These are phyloP conservation scores for Quaeritorhiza haematococci DNA, from an alignment of 371 early-diverging fungal genomes.

Conservation along the genomic window DNA sequence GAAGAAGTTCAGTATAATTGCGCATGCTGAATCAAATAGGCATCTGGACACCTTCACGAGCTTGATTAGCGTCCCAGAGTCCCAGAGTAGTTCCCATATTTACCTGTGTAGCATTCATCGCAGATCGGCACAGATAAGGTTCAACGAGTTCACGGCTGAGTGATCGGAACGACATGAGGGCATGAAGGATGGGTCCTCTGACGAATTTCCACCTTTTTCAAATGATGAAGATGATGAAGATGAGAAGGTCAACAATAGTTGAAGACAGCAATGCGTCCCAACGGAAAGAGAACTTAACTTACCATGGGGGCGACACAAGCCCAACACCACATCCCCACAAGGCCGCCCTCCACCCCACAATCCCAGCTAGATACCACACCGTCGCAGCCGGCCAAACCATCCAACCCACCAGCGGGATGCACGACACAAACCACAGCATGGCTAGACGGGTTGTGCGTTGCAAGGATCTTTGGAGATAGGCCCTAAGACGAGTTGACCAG, in stretches of 20 bases:
- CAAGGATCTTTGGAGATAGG: constrained; percentile 20
- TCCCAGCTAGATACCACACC: constrained; percentile 15
- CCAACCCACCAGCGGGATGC: constrained; percentile 18
- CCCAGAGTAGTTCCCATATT: no score
- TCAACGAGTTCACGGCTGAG: constrained; percentile 29
- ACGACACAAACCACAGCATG: constrained; percentile 9
- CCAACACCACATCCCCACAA: constrained; percentile 11
- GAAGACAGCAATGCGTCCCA: no score
- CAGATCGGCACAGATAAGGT: constrained; percentile 27
- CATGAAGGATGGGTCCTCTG: constrained; percentile 16
- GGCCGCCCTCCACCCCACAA: constrained; percentile 18
- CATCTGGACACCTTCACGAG: no score
- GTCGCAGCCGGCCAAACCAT: constrained; percentile 28
- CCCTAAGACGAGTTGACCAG: constrained; percentile 5
- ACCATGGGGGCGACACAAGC: constrained; percentile 22
- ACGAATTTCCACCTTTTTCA: constrained; percentile 23
- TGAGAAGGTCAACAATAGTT: no score
- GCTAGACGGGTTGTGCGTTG: constrained; percentile 11
- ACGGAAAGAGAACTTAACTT: no score
- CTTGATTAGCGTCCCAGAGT: no score
- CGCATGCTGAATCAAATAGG: no score
- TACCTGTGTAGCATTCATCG: constrained; percentile 20
- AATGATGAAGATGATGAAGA: no score
- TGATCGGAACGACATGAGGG: constrained; percentile 17
- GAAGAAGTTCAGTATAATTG: no score